Percentiles rank a stretch among this genome's conserved stretches.
These are phyloP conservation scores for Acmispon strigosus DNA, from an alignment of 306 rosid species.

Conservation along the genomic window DNA sequence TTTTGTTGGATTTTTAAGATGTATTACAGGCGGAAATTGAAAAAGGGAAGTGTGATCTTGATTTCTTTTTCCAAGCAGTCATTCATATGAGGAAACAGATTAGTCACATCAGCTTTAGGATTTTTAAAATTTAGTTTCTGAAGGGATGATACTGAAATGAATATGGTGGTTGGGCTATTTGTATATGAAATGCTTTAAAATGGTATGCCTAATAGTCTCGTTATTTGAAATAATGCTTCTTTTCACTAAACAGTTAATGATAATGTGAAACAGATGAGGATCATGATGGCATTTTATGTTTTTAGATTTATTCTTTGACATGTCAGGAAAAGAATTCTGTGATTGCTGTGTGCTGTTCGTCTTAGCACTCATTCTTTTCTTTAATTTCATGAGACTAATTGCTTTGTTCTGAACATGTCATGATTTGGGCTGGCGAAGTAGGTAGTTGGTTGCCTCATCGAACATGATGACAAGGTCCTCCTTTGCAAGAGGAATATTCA, in stretches of 20 bases:
- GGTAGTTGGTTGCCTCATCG: slow-evolving; percentile 96
- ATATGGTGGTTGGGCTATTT: background rate
- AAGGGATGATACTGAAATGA: background rate
- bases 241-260: background rate
- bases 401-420: slow-evolving; percentile 20
- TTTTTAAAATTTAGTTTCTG: background rate
- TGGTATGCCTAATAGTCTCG: background rate
- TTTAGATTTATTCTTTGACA: background rate
- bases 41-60: background rate
- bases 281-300: background rate
- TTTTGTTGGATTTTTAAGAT: background rate
- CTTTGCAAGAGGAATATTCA: slow-evolving; percentile 98
- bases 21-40: background rate
- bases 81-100: background rate
- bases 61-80: background rate
- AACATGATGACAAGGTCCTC: slow-evolving; percentile 69
- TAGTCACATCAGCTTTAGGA: slow-evolving; percentile 1
- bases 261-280: background rate
- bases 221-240: background rate
- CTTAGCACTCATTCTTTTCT: background rate
- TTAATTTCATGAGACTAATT: slow-evolving; percentile 11
- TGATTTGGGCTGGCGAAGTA: slow-evolving; percentile 34
- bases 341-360: slow-evolving; percentile 9
- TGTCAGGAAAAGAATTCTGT: background rate
- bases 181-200: background rate